Percentiles rank a stretch among this genome's conserved stretches.
These are phyloP conservation scores for Pleurozium schreberi DNA, from an alignment of 225 moss, liverwort and hornwort species.

Conservation along the genomic window DNA sequence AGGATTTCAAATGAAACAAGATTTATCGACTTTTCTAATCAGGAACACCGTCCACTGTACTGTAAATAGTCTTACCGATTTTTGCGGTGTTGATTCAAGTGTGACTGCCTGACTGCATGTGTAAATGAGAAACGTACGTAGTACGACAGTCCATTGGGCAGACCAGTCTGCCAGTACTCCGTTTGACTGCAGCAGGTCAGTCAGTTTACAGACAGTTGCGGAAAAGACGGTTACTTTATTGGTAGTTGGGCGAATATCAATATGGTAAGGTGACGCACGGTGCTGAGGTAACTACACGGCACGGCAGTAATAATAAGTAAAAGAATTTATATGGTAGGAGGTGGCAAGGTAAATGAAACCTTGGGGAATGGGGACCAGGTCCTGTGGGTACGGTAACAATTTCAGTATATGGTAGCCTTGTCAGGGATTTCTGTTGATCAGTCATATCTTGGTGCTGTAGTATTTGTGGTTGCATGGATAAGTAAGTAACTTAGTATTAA, in stretches of 20 bases:
- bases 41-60: too few relatives aligned
- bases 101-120: not conserved
- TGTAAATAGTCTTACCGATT: too few relatives aligned
- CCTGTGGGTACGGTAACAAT: too few relatives aligned
- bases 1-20: too few relatives aligned
- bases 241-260: not conserved
- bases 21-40: too few relatives aligned
- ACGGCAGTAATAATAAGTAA: too few relatives aligned
- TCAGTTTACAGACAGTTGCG: not conserved
- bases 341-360: too few relatives aligned
- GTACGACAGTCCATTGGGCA: not conserved
- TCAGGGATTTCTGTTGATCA: not conserved
- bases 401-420: not conserved
- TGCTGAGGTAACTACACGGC: too few relatives aligned
- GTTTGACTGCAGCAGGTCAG: not conserved
- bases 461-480: fast-evolving
- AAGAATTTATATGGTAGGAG: not conserved
- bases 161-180: too few relatives aligned
- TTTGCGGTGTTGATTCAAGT: not conserved
- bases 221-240: not conserved
- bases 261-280: not conserved
- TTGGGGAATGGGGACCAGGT: too few relatives aligned
- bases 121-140: not conserved
- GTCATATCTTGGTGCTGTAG: not conserved
- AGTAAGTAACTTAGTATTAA: not conserved